phyloP scores from a whole-genome alignment of 2,329 filamentous ascomycete genomes.

The Ploettnerulaceae sp. region DNA sequence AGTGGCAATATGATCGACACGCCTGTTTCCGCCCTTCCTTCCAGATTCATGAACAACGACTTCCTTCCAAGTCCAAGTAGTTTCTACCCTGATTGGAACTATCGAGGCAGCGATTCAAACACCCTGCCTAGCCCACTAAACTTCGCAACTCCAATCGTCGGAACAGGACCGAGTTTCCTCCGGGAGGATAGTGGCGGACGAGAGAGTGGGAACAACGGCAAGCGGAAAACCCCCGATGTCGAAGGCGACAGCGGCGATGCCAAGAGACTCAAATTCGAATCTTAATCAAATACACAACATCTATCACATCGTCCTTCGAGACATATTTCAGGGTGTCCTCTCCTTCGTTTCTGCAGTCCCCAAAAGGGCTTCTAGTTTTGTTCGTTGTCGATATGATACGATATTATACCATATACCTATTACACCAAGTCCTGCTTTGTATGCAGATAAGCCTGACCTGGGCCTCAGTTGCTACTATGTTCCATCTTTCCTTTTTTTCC shows the following conservation, averaged over 20 bases:
- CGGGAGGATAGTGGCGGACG: conserved; percentile 45
- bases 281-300: too few relatives aligned
- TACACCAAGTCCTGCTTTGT: too few relatives aligned
- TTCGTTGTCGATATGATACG: too few relatives aligned
- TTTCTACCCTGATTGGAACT: conserved; percentile 91
- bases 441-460: too few relatives aligned
- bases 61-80: conserved; percentile 85
- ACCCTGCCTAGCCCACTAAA: conserved; percentile 89
- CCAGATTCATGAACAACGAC: conserved; percentile 81
- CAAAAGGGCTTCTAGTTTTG: too few relatives aligned
- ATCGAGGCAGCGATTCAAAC: conserved; percentile 65
- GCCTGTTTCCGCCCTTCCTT: conserved; percentile 89
- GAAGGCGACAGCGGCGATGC: conserved; percentile 25
- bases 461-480: too few relatives aligned
- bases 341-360: too few relatives aligned
- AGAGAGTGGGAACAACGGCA: conserved; percentile 21
- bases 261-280: conserved; percentile 21
- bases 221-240: conserved; percentile 31
- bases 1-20: conserved; percentile 59
- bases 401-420: too few relatives aligned
- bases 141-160: conserved; percentile 76
- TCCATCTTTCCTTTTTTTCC: too few relatives aligned
- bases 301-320: too few relatives aligned
- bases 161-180: conserved; percentile 58
- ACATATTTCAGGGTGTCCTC: too few relatives aligned